Percentiles rank a stretch among this genome's conserved stretches.
These are phyloP conservation scores for Isabelozyma gotoi DNA, from an alignment of 805 yeast species.

Conservation along the genomic window DNA sequence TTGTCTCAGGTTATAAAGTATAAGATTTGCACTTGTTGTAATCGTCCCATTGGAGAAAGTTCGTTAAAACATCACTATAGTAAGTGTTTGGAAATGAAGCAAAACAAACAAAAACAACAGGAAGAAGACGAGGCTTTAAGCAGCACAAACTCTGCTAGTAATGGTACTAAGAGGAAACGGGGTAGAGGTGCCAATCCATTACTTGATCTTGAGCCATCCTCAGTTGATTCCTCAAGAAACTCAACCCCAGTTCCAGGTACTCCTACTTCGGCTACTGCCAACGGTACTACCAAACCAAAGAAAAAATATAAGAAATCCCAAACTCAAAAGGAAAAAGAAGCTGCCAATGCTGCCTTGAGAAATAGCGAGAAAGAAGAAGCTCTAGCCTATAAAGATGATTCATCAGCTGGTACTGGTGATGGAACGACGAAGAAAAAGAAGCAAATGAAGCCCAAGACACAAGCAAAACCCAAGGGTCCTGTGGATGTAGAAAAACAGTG, in stretches of 20 bases:
- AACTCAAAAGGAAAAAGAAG: conserved; percentile 45
- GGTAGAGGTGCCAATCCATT: conserved; percentile 22
- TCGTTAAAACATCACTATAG: conserved; percentile 30
- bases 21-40: conserved; percentile 38
- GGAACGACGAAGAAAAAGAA: conserved; percentile 29
- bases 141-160: conserved; percentile 7
- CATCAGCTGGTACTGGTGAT: conserved; percentile 10
- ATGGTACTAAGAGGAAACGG: conserved; percentile 22
- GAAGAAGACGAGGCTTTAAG: conserved; percentile 14
- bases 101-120: conserved; percentile 19
- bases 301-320: conserved; percentile 45
- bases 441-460: conserved; percentile 33
- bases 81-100: conserved; percentile 40
- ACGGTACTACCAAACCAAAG: conserved; percentile 27
- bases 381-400: conserved; percentile 1
- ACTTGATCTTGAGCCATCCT: conserved; percentile 34
- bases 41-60: conserved; percentile 40
- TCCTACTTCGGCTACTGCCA: conserved; percentile 19
- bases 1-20: conserved; percentile 34
- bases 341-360: conserved; percentile 42
- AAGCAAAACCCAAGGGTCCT: conserved; percentile 70
- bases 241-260: conserved; percentile 35
- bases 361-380: conserved; percentile 4
- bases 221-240: conserved; percentile 40
- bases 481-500: conserved; percentile 93